Conservation (phyloP, 345 rosid genomes). For the Brassica nigra region DNA sequence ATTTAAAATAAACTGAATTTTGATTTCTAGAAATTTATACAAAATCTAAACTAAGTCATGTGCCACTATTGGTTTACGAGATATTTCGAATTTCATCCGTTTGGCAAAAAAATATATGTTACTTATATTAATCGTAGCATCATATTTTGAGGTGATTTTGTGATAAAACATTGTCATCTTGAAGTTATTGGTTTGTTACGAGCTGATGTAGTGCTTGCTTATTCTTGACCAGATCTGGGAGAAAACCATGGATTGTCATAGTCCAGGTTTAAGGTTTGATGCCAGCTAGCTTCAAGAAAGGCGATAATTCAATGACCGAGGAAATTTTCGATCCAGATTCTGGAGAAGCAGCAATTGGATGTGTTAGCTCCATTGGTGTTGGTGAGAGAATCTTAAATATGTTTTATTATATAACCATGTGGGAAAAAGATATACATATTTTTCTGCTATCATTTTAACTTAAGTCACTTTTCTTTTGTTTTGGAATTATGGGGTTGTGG, state of each 20-base stretch:
- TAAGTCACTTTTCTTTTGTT: background rate
- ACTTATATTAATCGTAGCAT: background rate
- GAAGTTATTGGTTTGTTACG: background rate
- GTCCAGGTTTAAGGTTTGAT: background rate
- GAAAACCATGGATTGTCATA: background rate
- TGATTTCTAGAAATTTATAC: background rate
- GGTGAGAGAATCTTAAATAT: slow-evolving; percentile 44
- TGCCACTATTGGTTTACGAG: background rate
- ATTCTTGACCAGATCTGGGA: background rate
- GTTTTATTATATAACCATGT: background rate
- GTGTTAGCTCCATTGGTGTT: slow-evolving; percentile 79
- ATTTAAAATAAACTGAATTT: background rate
- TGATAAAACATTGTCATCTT: background rate
- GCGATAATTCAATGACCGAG: background rate
- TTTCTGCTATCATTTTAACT: background rate
- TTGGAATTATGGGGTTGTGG: background rate
- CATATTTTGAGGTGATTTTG: background rate
- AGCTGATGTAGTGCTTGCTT: background rate
- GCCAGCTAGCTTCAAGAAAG: background rate
- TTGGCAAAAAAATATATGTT: background rate
- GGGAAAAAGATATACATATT: background rate
- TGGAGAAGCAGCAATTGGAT: background rate
- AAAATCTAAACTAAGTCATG: background rate
- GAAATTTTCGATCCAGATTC: slow-evolving; percentile 11
- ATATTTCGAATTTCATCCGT: background rate